These are phyloP conservation scores for Saxispiralis lemnorum DNA, from an alignment of 495 filamentous ascomycete genomes.

Conservation along the genomic window DNA sequence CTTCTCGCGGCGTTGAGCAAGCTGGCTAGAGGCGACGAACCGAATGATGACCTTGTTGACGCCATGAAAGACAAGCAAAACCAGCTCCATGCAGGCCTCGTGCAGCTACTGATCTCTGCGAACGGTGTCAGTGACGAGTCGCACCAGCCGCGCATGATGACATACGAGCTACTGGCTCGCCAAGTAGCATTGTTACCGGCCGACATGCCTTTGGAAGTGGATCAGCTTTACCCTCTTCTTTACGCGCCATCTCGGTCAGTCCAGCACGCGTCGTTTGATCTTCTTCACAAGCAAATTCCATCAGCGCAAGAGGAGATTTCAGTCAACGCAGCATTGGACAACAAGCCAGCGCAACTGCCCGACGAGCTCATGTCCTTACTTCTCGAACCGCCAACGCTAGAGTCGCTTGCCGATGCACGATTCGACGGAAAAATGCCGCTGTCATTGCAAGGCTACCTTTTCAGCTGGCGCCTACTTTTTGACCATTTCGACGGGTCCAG, in stretches of 20 bases:
- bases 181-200: conserved; percentile 42
- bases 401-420: conserved; percentile 22
- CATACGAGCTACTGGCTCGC: conserved; percentile 50
- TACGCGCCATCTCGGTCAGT: conserved; percentile 56
- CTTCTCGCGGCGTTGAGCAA: conserved; percentile 44
- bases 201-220: conserved; percentile 35
- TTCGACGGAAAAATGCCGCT: conserved; percentile 37
- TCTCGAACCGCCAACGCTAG: conserved; percentile 27
- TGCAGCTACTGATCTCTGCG: conserved; percentile 35
- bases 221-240: conserved; percentile 49
- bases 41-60: conserved; percentile 77
- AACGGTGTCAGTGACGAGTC: conserved; percentile 2
- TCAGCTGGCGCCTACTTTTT: conserved; percentile 82
- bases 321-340: conserved; percentile 61
- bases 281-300: conserved; percentile 64
- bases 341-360: conserved; percentile 38
- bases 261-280: conserved; percentile 61
- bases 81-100: conserved; percentile 35
- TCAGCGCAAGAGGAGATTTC: conserved; percentile 64
- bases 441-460: conserved; percentile 52
- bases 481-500: conserved; percentile 66
- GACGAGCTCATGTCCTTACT: conserved; percentile 32
- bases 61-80: conserved; percentile 38
- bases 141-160: conserved; percentile 44
- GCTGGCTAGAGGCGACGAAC: conserved; percentile 31